These are phyloP conservation scores for Thuja plicata DNA, from an alignment of 83 land plant genomes.

Conservation along the genomic window DNA sequence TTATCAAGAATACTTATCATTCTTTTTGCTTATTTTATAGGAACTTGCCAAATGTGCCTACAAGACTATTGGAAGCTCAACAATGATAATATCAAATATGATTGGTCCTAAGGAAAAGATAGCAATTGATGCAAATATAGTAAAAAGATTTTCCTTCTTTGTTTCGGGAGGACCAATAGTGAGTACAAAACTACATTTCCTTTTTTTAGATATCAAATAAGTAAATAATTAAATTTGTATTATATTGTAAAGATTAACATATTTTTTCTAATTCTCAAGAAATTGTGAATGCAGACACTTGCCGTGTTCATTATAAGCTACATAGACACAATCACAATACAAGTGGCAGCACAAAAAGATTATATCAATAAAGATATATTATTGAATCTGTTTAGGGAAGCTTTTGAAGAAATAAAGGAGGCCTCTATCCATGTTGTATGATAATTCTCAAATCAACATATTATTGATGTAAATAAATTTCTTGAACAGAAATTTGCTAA, in stretches of 20 bases:
- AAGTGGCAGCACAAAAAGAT: neutral
- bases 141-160: neutral
- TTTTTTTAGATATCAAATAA: too few species aligned
- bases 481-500: too few species aligned
- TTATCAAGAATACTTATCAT: neutral
- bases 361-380: neutral
- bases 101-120: slow-evolving; percentile 4
- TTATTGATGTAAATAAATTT: neutral
- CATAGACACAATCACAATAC: neutral
- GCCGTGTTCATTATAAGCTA: neutral
- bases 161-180: neutral
- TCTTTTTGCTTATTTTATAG: neutral
- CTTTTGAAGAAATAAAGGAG: neutral
- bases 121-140: neutral
- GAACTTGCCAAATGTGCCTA: neutral
- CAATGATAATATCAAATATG: slow-evolving; percentile 1
- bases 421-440: neutral
- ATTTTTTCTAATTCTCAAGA: neutral
- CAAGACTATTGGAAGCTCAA: neutral
- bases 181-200: neutral
- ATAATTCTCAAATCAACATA: neutral
- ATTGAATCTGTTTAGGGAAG: neutral
- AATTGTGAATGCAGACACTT: neutral
- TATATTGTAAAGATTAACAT: too few species aligned
- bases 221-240: too few species aligned